Percentiles rank a stretch among this genome's conserved stretches.
These are phyloP conservation scores for Arthroderma uncinatum DNA, from an alignment of 2,329 filamentous ascomycete genomes.

Conservation along the genomic window DNA sequence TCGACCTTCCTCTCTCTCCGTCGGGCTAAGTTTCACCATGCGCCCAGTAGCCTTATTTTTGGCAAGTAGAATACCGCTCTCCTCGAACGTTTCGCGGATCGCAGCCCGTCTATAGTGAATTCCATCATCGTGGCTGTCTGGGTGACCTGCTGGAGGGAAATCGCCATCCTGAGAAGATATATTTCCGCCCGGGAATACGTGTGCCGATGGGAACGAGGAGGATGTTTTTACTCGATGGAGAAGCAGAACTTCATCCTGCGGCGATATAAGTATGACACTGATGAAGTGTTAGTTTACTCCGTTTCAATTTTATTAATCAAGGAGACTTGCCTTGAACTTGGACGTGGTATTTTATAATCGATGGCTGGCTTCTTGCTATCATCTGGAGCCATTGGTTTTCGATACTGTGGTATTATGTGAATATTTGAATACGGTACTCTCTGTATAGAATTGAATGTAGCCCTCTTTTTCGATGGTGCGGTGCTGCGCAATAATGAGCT, in stretches of 20 bases:
- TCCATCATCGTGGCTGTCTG: slow-evolving; percentile 57
- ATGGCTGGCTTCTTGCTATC: slow-evolving; percentile 7
- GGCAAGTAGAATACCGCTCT: slow-evolving; percentile 78
- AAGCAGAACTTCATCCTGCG: slow-evolving; percentile 74
- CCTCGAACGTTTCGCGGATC: slow-evolving; percentile 86
- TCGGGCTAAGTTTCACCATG: slow-evolving; percentile 51
- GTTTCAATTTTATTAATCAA: not conserved
- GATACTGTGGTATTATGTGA: slow-evolving; percentile 16
- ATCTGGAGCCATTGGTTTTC: slow-evolving; percentile 12
- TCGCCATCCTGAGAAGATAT: slow-evolving; percentile 64
- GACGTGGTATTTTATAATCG: slow-evolving; percentile 39
- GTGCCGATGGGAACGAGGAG: slow-evolving; percentile 74
- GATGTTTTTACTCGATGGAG: slow-evolving; percentile 77
- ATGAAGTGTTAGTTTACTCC: not conserved
- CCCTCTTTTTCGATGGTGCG: not conserved
- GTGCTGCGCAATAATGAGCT: not conserved
- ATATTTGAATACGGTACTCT: slow-evolving; percentile 9
- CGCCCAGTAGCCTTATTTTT: slow-evolving; percentile 29
- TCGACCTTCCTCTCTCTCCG: slow-evolving; percentile 54
- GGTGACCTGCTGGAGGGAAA: slow-evolving; percentile 40
- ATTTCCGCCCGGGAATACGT: slow-evolving; percentile 89
- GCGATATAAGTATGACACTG: slow-evolving; percentile 75
- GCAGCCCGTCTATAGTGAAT: slow-evolving; percentile 68
- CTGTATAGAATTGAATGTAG: not conserved
- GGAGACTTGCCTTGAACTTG: slow-evolving; percentile 49